Evolutionary conservation across 306 rosid species (phyloP).

Genomic region (Vigna mungo): DNA sequence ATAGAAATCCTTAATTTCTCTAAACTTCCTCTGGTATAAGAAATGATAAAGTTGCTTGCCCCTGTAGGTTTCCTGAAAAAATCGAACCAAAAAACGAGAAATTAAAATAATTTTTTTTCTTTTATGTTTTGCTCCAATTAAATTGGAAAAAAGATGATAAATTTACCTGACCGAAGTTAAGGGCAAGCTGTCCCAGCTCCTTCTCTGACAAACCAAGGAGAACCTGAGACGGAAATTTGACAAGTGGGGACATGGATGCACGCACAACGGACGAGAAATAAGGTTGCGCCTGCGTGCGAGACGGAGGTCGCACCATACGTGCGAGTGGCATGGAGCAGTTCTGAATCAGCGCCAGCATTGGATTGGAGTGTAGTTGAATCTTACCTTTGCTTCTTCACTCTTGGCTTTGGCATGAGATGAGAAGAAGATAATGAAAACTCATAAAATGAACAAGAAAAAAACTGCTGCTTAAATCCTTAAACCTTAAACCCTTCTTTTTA

Average conservation of each 20-base stretch:
- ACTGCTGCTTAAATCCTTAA: not conserved
- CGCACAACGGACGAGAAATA: conserved; percentile 45
- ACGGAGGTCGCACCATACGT: conserved; percentile 54
- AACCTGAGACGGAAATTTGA: conserved; percentile 53
- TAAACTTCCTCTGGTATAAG: conserved; percentile 82
- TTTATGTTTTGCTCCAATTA: not conserved
- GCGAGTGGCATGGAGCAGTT: conserved; percentile 67
- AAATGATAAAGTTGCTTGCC: conserved; percentile 95
- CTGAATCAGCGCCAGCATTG: conserved; percentile 68
- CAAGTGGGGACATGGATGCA: conserved; percentile 42
- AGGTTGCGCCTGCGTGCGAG: conserved; percentile 48
- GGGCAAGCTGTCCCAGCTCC: conserved; percentile 81
- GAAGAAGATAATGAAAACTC: conserved; percentile 33
- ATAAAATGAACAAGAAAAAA: not conserved
- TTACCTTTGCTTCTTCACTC: not conserved
- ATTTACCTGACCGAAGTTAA: conserved; percentile 76
- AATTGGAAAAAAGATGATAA: not conserved
- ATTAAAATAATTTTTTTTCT: not conserved
- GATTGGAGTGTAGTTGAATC: conserved; percentile 3
- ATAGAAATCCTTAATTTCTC: conserved; percentile 74
- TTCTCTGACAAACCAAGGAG: conserved; percentile 87
- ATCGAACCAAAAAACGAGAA: conserved; percentile 30
- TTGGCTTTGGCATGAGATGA: not conserved
- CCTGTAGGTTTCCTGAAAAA: conserved; percentile 72
- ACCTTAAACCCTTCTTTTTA: conserved; percentile 49